These are phyloP conservation scores for Chlorella vulgaris DNA, from an alignment of 139 green algal species.

Conservation along the genomic window DNA sequence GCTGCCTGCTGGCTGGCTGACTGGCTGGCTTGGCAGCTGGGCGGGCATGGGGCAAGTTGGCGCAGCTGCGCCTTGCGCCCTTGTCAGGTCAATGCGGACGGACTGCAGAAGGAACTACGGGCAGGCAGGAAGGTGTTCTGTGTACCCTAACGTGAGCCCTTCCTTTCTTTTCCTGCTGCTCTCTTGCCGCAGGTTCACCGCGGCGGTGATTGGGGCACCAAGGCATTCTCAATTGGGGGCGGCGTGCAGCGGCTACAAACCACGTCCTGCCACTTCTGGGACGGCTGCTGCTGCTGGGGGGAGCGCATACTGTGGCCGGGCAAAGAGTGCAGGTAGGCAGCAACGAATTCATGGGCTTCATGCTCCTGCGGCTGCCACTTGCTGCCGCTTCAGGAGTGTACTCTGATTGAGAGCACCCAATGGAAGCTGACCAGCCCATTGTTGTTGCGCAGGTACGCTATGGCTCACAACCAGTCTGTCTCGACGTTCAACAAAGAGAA, in stretches of 20 bases:
- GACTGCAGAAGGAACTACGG: too few species aligned
- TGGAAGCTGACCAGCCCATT: too few species aligned
- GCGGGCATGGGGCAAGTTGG: too few species aligned
- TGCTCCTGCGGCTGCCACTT: background rate
- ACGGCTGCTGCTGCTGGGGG: conserved; percentile 37
- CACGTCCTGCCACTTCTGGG: conserved; percentile 34
- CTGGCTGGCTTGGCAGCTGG: too few species aligned
- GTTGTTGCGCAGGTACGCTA: background rate
- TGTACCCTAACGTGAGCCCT: too few species aligned
- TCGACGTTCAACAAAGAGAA: conserved; percentile 26
- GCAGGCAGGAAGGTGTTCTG: too few species aligned
- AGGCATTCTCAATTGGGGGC: background rate
- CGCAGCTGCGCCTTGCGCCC: too few species aligned
- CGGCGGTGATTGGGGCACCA: conserved; percentile 26
- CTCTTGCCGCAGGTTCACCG: conserved; percentile 31
- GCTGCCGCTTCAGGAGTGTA: background rate
- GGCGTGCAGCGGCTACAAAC: conserved; percentile 3
- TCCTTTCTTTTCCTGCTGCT: too few species aligned
- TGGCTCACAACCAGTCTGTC: background rate
- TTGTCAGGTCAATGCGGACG: too few species aligned
- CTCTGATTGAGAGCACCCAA: too few species aligned
- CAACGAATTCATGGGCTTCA: too few species aligned
- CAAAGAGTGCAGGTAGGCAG: conserved; percentile 28
- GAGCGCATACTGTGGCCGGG: conserved; percentile 26
- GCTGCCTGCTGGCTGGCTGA: too few species aligned